Percentiles rank a stretch among this genome's conserved stretches.
Conservation (phyloP, 495 filamentous ascomycete genomes). For the Saxophila tyrrhenica region DNA sequence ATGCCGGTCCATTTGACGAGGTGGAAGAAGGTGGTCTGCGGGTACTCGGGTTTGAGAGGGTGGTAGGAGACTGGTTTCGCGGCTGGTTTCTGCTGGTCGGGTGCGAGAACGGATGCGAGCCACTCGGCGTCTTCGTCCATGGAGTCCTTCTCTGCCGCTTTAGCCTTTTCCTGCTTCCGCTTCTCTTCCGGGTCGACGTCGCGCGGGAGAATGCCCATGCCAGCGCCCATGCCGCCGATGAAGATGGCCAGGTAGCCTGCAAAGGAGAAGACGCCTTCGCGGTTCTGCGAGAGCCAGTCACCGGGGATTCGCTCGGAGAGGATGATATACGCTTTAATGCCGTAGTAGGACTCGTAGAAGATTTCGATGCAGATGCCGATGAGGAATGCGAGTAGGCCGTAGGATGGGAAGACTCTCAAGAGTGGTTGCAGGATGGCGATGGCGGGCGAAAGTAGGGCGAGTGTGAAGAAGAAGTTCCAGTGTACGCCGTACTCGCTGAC, state of each 20-base stretch:
- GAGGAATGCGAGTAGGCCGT: slow-evolving; percentile 56
- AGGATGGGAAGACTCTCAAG: slow-evolving; percentile 53
- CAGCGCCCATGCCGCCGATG: slow-evolving; percentile 72
- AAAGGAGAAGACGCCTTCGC: slow-evolving; percentile 86
- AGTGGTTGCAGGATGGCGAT: slow-evolving; percentile 72
- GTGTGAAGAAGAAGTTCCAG: slow-evolving; percentile 99
- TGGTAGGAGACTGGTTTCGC: neutral
- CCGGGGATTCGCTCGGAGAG: slow-evolving; percentile 54
- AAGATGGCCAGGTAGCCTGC: slow-evolving; percentile 91
- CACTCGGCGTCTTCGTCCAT: slow-evolving; percentile 19
- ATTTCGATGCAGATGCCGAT: slow-evolving; percentile 59
- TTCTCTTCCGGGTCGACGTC: slow-evolving; percentile 3
- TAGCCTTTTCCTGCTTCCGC: neutral
- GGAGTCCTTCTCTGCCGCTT: slow-evolving; percentile 2
- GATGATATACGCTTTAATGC: slow-evolving; percentile 71
- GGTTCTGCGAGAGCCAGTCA: slow-evolving; percentile 58
- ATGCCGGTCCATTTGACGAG: slow-evolving; percentile 48
- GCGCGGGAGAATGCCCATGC: slow-evolving; percentile 64
- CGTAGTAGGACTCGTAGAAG: slow-evolving; percentile 55
- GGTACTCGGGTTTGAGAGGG: slow-evolving; percentile 31
- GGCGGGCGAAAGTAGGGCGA: slow-evolving; percentile 80
- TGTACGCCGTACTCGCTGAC: slow-evolving; percentile 97
- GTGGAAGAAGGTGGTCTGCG: slow-evolving; percentile 45
- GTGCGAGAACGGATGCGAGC: slow-evolving; percentile 7
- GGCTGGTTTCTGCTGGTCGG: neutral